Evolutionary conservation across 2,329 filamentous ascomycete species (phyloP).

Genomic region (Blumeria graminis): DNA sequence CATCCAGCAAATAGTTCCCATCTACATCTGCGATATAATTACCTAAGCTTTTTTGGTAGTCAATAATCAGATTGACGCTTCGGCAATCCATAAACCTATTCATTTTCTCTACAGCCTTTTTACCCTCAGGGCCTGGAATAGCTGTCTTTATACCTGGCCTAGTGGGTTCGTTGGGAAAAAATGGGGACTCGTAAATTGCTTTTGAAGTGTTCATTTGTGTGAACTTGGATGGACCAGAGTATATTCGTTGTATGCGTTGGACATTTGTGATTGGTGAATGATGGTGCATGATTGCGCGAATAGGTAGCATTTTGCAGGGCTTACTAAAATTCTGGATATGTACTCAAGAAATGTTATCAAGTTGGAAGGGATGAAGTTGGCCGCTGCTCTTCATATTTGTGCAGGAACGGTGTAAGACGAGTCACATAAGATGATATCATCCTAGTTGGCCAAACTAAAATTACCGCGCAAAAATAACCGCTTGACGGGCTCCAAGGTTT

Average conservation of each 20-base stretch:
- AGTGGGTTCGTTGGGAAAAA: slow-evolving; percentile 14
- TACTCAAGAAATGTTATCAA: no score
- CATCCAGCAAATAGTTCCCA: slow-evolving; percentile 25
- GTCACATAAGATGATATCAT: no score
- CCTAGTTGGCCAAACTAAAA: no score
- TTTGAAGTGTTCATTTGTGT: slow-evolving; percentile 4
- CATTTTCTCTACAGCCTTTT: slow-evolving; percentile 17
- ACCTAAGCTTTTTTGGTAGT: slow-evolving; percentile 26
- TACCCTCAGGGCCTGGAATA: slow-evolving; percentile 18
- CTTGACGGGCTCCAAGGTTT: no score
- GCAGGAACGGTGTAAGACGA: no score
- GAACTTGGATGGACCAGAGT: slow-evolving; percentile 7
- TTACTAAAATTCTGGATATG: no score
- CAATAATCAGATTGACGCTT: slow-evolving; percentile 26
- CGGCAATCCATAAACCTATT: slow-evolving; percentile 26
- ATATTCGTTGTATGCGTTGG: slow-evolving; percentile 4
- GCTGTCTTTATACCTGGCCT: slow-evolving; percentile 14
- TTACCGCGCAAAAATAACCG: no score
- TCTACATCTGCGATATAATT: slow-evolving; percentile 29
- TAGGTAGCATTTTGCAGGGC: no score
- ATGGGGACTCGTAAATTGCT: slow-evolving; percentile 8
- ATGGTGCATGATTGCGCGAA: no score
- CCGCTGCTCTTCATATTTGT: no score
- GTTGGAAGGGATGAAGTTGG: no score
- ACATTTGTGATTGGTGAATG: no score